phyloP scores from a whole-genome alignment of 495 filamentous ascomycete species.

The Trichoderma reesei region DNA sequence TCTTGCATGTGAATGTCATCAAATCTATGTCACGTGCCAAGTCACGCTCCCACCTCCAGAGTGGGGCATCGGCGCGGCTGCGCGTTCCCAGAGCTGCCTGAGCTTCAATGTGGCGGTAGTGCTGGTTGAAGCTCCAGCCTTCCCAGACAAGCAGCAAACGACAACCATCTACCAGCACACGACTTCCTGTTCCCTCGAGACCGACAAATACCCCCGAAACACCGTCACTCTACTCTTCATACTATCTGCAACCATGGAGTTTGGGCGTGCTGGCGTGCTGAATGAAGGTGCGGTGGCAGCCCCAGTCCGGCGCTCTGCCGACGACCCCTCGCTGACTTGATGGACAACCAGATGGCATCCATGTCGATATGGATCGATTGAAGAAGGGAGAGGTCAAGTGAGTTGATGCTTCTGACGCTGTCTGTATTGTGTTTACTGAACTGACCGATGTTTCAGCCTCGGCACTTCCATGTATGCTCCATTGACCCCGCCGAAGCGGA shows the following conservation, averaged over 20 bases:
- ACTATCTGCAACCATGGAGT: conserved; percentile 36
- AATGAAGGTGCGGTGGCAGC: conserved; percentile 51
- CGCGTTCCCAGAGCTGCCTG: conserved; percentile 20
- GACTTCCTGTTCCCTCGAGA: neutral
- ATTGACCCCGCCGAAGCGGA: conserved; percentile 10
- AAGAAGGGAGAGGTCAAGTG: conserved; percentile 59
- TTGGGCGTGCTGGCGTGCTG: conserved; percentile 56
- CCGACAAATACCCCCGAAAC: neutral
- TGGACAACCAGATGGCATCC: conserved; percentile 75
- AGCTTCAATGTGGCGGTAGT: conserved; percentile 5
- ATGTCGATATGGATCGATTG: conserved; percentile 88
- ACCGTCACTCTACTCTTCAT: neutral
- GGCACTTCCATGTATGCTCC: conserved; percentile 90
- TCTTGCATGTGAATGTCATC: neutral
- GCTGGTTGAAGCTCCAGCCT: conserved; percentile 12
- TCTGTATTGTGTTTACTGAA: conserved; percentile 21
- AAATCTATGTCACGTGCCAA: neutral
- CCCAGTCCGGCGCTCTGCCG: conserved; percentile 13
- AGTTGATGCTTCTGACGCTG: conserved; percentile 23
- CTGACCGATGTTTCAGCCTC: conserved; percentile 48
- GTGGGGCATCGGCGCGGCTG: conserved; percentile 19
- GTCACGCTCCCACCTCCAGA: neutral
- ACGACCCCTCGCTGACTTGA: conserved; percentile 13
- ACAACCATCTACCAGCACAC: conserved; percentile 1
- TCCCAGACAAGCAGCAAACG: conserved; percentile 11